Evolutionary conservation across 2,329 filamentous ascomycete species (phyloP), one percentile per base, ranked within the genome.

Genomic region (Zymoseptoria brevis): DNA sequence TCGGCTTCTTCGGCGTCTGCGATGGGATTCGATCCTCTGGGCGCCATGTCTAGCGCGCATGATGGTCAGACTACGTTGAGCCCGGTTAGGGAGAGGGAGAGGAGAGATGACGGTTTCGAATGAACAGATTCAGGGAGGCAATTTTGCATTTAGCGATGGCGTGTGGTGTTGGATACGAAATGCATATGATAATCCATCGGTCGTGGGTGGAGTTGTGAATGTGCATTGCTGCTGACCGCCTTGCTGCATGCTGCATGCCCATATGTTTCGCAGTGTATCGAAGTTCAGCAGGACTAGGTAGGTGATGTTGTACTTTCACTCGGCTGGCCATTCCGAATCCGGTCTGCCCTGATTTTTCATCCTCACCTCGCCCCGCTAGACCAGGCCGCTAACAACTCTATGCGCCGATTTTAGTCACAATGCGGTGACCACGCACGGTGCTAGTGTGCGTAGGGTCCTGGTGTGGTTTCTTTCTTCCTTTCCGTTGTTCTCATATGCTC

Each of bases 61-160:
- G 66, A 67, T 22, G 50, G 45, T 22, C 54, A 58, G 30, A 57
- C 50, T 9, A 57, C 60, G n/a, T 24, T 62, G 53, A 66, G 63
- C 55, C 62, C 66, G 11, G 60, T 60, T 3, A 53, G 60, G n/a
- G 66, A 65, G 51, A 53, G 66, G 13, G 64, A 66, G 45, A 63
- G 59, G 49, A 61, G 68, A 56, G 67, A 70, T 53, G 70, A 72
- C 59, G 70, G 70, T 7, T 72, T 72, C 55, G 69, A 72, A 59
- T 72, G 59, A 66, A 50, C 11, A 24, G 50, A 29, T 13, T 21
- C n/a, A 41, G n/a, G 30, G 26, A 22, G 53, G 53, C 35, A 30
- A 50, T 50, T 59, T 59, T 54, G 51, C 9, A 57, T 59, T 62
- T 62, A 64, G 62, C 62, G 62, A 62, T 55, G 62, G 62, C 58